Base-by-base conservation (phyloP, 2,329 filamentous ascomycete species). In the Sphaerostilbella broomeana region DNA sequence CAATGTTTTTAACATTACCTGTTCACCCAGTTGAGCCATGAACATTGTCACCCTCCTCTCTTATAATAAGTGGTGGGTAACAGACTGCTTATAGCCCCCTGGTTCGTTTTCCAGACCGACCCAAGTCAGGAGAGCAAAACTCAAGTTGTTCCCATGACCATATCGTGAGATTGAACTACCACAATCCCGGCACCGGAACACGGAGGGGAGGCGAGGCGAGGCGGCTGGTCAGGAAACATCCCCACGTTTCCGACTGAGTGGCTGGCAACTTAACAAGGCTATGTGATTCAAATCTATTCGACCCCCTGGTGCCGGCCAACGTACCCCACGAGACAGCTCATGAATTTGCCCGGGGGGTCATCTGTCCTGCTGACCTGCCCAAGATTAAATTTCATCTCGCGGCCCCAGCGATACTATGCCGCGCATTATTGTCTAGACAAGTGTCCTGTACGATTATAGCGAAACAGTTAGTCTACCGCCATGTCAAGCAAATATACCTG, bases 241-340 rank as follows among this genome's bases (percentile, higher is more conserved):
- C 41, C 41, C 41, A 43, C 41, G 41, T 43, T 43, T 43, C 26
- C 27, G 15, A 36, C 17, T 26, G 24, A 28, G 21, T 35, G 36
- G 37, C 37, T 37, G 40, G 26, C 27, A 18, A 27, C 28, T 28
- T 21, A 21, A 12, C 22, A 22, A 17, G 31, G 26, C 33, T 34
- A 7, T 27, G 24, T 19, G 11, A 24, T 6, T 10, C 17, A 10
- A 13, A n/a, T 21, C 12, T 26, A 22, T 20, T 31, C 29, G n/a
- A 6, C 13, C 39, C 32, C 39, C 32, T 42, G 32, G 30, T 32
- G 25, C 39, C 26, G 16, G 18, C 28, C 28, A 31, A 18, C 33
- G 18, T 25, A n/a, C n/a, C 18, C 19, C 18, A 18, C 19, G n/a
- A 16, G 18, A 22, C 35, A 26, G 4, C 27, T 33, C 30, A 12